Percentiles rank a stretch among this genome's conserved stretches.
phyloP scores from a whole-genome alignment of 106 monocot species.

The Platanthera zijinensis region DNA sequence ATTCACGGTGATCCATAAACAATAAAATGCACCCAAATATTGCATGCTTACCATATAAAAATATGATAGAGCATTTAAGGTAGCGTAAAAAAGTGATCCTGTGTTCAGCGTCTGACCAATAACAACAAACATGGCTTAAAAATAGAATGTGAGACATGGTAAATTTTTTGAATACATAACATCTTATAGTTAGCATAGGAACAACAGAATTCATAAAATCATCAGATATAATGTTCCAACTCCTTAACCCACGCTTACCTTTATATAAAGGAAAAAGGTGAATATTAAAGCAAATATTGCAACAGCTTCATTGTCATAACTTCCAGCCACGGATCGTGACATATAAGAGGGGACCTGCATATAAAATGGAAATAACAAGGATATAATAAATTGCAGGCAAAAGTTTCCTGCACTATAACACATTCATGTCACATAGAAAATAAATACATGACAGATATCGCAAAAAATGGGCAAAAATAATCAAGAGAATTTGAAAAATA shows the following conservation, averaged over 20 bases:
- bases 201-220: background rate
- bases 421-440: background rate
- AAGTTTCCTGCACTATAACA: background rate
- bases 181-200: background rate
- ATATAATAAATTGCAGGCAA: constrained; percentile 1
- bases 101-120: constrained; percentile 86
- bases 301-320: constrained; percentile 99
- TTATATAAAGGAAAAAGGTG: constrained; percentile 96
- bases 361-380: background rate
- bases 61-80: constrained; percentile 85
- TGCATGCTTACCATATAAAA: constrained; percentile 85
- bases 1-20: background rate
- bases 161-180: background rate
- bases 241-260: constrained; percentile 33
- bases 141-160: background rate
- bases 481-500: background rate
- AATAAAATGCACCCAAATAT: constrained; percentile 1
- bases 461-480: background rate
- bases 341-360: constrained; percentile 94
- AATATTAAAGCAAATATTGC: constrained; percentile 97
- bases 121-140: background rate
- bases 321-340: constrained; percentile 96
- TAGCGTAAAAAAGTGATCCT: constrained; percentile 96
- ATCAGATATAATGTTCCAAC: background rate
- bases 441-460: background rate